Evolutionary conservation across 1,139 yeast genomes (phyloP).

Genomic region (Kodamaea plutei): DNA sequence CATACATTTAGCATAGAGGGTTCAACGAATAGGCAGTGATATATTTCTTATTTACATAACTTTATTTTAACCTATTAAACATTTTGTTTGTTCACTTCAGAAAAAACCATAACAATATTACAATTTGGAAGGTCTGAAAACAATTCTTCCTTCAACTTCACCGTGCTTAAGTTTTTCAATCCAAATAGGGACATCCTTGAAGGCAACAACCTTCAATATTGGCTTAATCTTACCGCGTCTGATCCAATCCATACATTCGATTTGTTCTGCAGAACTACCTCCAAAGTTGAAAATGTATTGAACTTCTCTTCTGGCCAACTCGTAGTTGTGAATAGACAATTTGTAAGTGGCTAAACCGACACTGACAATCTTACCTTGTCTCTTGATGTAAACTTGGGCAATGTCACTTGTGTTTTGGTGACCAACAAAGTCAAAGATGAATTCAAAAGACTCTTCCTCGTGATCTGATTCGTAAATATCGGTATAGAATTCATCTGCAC

Average conservation of each 20-base stretch:
- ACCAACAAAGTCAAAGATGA: conserved; percentile 47
- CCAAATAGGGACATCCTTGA: conserved; percentile 35
- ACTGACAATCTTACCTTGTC: conserved; percentile 38
- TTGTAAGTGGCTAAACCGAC: conserved; percentile 42
- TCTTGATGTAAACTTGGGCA: conserved; percentile 31
- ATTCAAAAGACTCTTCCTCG: conserved; percentile 31
- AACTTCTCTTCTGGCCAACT: conserved; percentile 40
- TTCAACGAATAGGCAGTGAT: too few species aligned
- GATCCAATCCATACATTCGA: conserved; percentile 44
- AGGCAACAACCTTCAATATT: conserved; percentile 25
- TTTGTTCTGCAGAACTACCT: conserved; percentile 43
- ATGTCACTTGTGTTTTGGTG: conserved; percentile 32
- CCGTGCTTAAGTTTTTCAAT: conserved; percentile 36
- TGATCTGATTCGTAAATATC: conserved; percentile 27
- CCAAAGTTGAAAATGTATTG: conserved; percentile 42
- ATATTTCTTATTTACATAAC: too few species aligned
- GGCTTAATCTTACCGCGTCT: conserved; percentile 40
- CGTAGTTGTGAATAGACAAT: conserved; percentile 29
- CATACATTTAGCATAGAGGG: too few species aligned
- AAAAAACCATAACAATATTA: not conserved
- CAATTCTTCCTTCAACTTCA: conserved; percentile 42
- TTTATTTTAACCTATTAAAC: not conserved
- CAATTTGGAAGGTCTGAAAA: conserved; percentile 30
- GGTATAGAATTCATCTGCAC: conserved; percentile 43
- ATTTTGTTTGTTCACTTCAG: not conserved